These are phyloP conservation scores for Spathaspora passalidarum DNA, from an alignment of 805 yeast genomes.

Conservation along the genomic window DNA sequence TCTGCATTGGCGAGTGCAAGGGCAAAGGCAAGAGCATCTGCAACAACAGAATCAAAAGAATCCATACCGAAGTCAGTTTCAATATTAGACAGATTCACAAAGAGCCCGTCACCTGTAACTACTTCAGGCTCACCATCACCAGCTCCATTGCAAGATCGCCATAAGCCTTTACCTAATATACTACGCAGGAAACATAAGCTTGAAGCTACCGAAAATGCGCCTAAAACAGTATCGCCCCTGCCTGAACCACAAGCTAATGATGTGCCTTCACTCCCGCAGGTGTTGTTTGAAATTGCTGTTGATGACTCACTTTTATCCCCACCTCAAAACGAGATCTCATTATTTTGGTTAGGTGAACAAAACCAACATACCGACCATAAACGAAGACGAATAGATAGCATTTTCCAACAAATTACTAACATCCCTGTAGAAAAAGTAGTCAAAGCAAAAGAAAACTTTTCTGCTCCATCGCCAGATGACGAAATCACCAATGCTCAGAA, in stretches of 20 bases:
- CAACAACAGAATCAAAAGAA: background rate
- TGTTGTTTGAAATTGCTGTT: conserved; percentile 6
- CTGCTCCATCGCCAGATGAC: conserved; percentile 83
- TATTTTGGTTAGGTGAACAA: conserved; percentile 13
- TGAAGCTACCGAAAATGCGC: background rate
- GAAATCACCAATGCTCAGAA: conserved; percentile 57
- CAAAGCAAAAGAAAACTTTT: conserved; percentile 53
- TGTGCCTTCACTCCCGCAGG: background rate
- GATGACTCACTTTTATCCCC: conserved; percentile 8
- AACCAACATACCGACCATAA: conserved; percentile 12
- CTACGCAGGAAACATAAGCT: conserved; percentile 1
- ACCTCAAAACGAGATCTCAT: conserved; percentile 15
- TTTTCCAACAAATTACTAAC: conserved; percentile 42
- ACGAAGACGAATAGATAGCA: conserved; percentile 16
- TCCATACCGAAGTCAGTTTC: conserved; percentile 2
- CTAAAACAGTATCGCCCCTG: background rate
- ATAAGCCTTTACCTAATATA: background rate
- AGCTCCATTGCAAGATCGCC: background rate
- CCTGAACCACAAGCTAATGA: background rate
- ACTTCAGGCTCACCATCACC: background rate
- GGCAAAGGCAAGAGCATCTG: conserved; percentile 1
- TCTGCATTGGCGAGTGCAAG: conserved; percentile 46
- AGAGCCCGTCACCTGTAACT: background rate
- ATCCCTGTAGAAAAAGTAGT: conserved; percentile 27
- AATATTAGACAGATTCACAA: background rate